These are phyloP conservation scores for Neurospora intermedia DNA, from an alignment of 495 filamentous ascomycete genomes.

Conservation along the genomic window DNA sequence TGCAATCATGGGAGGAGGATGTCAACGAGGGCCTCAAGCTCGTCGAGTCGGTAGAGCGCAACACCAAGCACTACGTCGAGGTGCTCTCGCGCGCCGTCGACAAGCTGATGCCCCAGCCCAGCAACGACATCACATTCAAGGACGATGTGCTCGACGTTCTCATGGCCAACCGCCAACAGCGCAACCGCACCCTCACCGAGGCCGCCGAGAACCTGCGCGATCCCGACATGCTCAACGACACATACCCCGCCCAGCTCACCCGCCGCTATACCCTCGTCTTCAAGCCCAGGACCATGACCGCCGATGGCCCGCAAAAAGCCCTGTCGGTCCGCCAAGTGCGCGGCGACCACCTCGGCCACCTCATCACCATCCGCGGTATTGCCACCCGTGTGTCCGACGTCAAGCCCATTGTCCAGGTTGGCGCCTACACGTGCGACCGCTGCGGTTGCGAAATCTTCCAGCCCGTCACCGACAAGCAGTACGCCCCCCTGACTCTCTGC, in stretches of 20 bases:
- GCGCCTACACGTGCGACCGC: constrained; percentile 93
- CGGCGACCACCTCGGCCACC: constrained; percentile 80
- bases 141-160: constrained; percentile 96
- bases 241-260: constrained; percentile 86
- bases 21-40: constrained; percentile 62
- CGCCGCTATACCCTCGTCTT: constrained; percentile 92
- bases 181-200: constrained; percentile 65
- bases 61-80: constrained; percentile 93
- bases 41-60: constrained; percentile 73
- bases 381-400: constrained; percentile 93
- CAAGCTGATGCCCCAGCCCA: constrained; percentile 70
- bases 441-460: constrained; percentile 98
- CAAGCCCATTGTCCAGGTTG: constrained; percentile 92
- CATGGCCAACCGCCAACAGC: constrained; percentile 78
- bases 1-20: constrained; percentile 62
- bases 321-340: constrained; percentile 86
- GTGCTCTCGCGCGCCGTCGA: constrained; percentile 82
- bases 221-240: constrained; percentile 42
- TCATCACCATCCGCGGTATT: constrained; percentile 93
- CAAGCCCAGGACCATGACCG: constrained; percentile 70
- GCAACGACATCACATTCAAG: constrained; percentile 76
- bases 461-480: constrained; percentile 85
- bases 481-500: constrained; percentile 73
- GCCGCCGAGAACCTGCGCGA: constrained; percentile 59
- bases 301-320: constrained; percentile 66